These are phyloP conservation scores for Aspergillus versicolor DNA, from an alignment of 2,329 filamentous ascomycete genomes.

Conservation along the genomic window DNA sequence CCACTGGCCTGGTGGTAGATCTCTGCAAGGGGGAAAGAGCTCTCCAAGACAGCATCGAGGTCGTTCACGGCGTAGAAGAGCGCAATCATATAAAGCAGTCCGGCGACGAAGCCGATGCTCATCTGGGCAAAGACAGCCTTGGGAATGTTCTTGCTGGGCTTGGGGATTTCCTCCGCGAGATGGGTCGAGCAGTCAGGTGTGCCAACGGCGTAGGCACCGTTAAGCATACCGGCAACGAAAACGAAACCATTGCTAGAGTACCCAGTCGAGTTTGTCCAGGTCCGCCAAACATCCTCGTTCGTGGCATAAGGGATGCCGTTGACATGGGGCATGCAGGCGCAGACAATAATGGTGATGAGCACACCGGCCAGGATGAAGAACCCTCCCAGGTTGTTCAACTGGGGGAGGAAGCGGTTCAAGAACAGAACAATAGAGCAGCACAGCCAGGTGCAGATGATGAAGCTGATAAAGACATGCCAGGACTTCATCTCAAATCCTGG, in stretches of 20 bases:
- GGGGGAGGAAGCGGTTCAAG: constrained; percentile 52
- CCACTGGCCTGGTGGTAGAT: constrained; percentile 52
- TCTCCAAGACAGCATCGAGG: constrained; percentile 19
- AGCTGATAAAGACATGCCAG: constrained; percentile 63
- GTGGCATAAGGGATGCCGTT: constrained; percentile 46
- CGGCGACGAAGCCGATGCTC: constrained; percentile 47
- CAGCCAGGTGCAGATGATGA: constrained; percentile 57
- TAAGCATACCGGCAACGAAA: constrained; percentile 65
- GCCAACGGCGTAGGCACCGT: constrained; percentile 68
- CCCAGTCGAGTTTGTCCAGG: constrained; percentile 52
- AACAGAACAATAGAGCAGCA: constrained; percentile 55
- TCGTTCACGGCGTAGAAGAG: constrained; percentile 53
- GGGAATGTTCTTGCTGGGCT: constrained; percentile 47
- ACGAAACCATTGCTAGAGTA: constrained; percentile 57
- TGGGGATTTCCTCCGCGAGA: constrained; percentile 63
- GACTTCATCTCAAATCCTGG: constrained; percentile 50
- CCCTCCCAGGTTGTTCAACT: constrained; percentile 57
- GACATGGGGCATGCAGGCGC: constrained; percentile 53
- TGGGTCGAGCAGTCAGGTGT: constrained; percentile 66
- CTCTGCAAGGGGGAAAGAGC: constrained; percentile 47
- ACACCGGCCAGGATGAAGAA: constrained; percentile 57
- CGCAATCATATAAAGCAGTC: constrained; percentile 50
- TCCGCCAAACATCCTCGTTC: constrained; percentile 55
- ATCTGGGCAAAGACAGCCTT: constrained; percentile 53
- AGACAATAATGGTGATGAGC: constrained; percentile 54